Conservation (phyloP, 805 yeast genomes). For the Candida krabiensis region DNA sequence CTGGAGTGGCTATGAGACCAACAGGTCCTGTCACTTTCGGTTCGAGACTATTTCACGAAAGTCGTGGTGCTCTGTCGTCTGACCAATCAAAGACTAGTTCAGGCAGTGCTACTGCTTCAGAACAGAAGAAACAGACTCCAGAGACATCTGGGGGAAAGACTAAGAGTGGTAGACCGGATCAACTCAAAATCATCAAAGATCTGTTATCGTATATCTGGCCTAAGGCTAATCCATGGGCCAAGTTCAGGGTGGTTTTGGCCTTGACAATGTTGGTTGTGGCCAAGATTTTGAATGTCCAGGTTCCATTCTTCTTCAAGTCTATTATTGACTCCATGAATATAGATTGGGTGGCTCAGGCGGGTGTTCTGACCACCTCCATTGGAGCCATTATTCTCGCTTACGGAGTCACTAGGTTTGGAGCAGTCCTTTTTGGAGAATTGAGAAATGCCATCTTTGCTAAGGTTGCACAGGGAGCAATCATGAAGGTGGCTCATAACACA, state of each 20-base stretch:
- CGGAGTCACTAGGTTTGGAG: conserved; percentile 92
- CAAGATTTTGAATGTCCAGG: conserved; percentile 88
- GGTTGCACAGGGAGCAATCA: conserved; percentile 93
- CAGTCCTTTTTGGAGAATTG: conserved; percentile 91
- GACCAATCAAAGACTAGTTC: no score
- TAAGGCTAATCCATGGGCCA: conserved; percentile 61
- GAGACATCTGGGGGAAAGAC: not conserved
- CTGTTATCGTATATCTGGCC: conserved; percentile 82
- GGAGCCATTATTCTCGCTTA: conserved; percentile 76
- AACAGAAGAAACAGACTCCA: not conserved
- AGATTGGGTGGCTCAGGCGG: conserved; percentile 70
- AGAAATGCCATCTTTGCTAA: conserved; percentile 94
- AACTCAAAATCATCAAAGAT: conserved; percentile 58
- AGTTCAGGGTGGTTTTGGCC: conserved; percentile 74
- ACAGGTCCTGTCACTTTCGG: no score
- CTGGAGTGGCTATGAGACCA: no score
- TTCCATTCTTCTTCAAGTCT: conserved; percentile 88
- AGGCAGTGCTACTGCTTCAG: no score
- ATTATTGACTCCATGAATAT: conserved; percentile 92
- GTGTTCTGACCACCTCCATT: conserved; percentile 62
- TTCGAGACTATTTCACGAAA: no score
- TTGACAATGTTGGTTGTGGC: conserved; percentile 72
- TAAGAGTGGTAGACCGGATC: conserved; percentile 33
- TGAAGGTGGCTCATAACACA: conserved; percentile 84
- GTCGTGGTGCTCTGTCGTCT: no score